phyloP scores from a whole-genome alignment of 2,329 filamentous ascomycete species.

The Clathrospora elynae region DNA sequence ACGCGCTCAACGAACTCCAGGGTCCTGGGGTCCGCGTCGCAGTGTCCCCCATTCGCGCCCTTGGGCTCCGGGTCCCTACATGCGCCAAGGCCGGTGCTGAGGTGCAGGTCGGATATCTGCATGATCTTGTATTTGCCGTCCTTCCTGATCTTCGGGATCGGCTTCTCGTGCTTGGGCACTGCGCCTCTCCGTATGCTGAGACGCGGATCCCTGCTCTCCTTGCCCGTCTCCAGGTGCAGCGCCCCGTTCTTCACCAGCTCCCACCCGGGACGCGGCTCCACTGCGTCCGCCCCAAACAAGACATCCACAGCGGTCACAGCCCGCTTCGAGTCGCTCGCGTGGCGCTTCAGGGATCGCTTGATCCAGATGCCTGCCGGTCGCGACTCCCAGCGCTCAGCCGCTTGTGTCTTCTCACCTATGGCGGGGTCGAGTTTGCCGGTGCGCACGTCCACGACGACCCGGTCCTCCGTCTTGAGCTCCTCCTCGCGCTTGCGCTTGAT shows the following conservation, averaged over 20 bases:
- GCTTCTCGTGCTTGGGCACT: slow-evolving; percentile 67
- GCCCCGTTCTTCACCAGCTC: slow-evolving; percentile 68
- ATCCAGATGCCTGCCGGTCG: slow-evolving; percentile 81
- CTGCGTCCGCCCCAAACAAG: slow-evolving; percentile 86
- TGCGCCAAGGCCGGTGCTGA: slow-evolving; percentile 83
- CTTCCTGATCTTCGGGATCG: slow-evolving; percentile 76
- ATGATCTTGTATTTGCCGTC: slow-evolving; percentile 97
- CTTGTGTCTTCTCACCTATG: slow-evolving; percentile 59
- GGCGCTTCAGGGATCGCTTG: slow-evolving; percentile 71
- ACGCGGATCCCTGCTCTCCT: slow-evolving; percentile 70
- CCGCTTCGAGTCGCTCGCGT: slow-evolving; percentile 74
- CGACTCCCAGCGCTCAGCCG: slow-evolving; percentile 74
- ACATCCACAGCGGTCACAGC: slow-evolving; percentile 83
- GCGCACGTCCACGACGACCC: slow-evolving; percentile 77
- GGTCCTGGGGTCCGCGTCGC: slow-evolving; percentile 89
- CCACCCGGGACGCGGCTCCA: slow-evolving; percentile 88
- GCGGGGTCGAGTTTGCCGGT: slow-evolving; percentile 75
- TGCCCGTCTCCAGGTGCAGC: slow-evolving; percentile 69
- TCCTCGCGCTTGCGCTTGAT: slow-evolving; percentile 85
- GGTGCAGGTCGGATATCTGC: slow-evolving; percentile 91
- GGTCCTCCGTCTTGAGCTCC: slow-evolving; percentile 74
- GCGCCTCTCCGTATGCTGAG: slow-evolving; percentile 78
- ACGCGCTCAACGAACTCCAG: slow-evolving; percentile 84
- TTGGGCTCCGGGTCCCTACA: slow-evolving; percentile 87
- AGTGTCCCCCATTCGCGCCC: slow-evolving; percentile 72